Conservation (phyloP, 495 filamentous ascomycete genomes). For the Aspergillus bertholletiae region DNA sequence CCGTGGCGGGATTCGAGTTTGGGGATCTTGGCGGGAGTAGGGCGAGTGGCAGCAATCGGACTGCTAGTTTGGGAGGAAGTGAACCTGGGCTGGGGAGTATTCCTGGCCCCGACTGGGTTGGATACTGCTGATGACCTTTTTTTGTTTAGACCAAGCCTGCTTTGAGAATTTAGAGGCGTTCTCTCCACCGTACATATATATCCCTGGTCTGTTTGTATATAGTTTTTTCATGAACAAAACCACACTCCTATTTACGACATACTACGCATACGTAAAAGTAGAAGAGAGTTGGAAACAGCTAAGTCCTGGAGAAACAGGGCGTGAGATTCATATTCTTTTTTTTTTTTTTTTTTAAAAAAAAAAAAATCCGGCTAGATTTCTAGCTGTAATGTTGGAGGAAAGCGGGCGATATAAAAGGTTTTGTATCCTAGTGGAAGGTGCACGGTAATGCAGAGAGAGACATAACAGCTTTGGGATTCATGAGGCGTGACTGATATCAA, state of each 20-base stretch:
- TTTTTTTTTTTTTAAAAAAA: no score
- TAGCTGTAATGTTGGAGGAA: no score
- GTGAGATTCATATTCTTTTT: no score
- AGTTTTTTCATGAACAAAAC: no score
- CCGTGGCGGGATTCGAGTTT: slow-evolving; percentile 37
- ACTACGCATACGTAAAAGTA: no score
- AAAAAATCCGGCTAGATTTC: no score
- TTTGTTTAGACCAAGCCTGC: background rate
- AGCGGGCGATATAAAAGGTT: background rate
- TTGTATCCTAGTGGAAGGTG: background rate
- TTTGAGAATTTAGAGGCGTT: background rate
- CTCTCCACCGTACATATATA: background rate
- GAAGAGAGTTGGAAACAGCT: no score
- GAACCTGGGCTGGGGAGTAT: slow-evolving; percentile 2
- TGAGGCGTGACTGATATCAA: slow-evolving; percentile 43
- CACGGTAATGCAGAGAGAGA: slow-evolving; percentile 7
- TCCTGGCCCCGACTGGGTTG: slow-evolving; percentile 10
- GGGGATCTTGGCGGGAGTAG: slow-evolving; percentile 22
- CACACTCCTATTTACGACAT: no score
- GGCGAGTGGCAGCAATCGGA: background rate
- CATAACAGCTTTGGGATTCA: slow-evolving; percentile 38
- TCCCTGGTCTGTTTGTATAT: no score
- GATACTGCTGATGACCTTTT: slow-evolving; percentile 16
- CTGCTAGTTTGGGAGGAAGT: slow-evolving; percentile 6
- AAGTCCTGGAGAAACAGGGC: no score